A percentile compares a stretch with the other conserved stretches of the same genome.
Evolutionary conservation across 139 green algal genomes (phyloP).

Genomic region (Spirogloea muscicola): DNA sequence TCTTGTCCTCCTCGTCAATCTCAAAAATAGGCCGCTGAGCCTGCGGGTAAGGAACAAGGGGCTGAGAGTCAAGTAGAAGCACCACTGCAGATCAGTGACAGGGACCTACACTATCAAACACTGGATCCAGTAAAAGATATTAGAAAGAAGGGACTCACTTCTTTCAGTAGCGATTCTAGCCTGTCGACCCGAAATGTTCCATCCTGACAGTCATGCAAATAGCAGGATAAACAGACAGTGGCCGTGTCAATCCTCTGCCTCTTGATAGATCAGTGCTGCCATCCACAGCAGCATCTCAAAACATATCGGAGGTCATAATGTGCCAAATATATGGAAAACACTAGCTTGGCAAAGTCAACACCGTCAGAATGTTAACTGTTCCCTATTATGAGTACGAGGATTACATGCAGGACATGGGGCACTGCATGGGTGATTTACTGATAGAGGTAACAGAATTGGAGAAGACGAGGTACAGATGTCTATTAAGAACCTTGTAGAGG

Average conservation of each 20-base stretch:
- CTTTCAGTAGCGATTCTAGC: slow-evolving; percentile 17
- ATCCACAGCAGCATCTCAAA: slow-evolving; percentile 12
- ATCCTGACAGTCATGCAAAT: background rate
- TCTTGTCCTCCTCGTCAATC: background rate
- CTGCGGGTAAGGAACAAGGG: slow-evolving; percentile 4
- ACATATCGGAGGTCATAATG: too few relatives aligned
- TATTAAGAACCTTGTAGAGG: slow-evolving; percentile 35
- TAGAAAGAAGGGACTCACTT: too few relatives aligned
- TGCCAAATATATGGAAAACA: too few relatives aligned
- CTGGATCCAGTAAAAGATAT: too few relatives aligned
- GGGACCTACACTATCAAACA: background rate
- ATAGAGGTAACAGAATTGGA: too few relatives aligned
- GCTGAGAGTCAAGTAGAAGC: background rate
- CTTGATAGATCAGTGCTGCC: background rate
- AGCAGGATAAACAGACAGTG: too few relatives aligned
- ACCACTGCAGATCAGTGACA: background rate
- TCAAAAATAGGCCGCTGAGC: slow-evolving; percentile 20
- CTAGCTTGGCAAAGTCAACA: too few relatives aligned
- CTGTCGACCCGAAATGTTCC: slow-evolving; percentile 28
- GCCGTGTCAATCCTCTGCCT: background rate
- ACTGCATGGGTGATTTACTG: too few relatives aligned
- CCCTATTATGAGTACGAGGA: too few relatives aligned
- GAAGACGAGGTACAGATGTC: background rate
- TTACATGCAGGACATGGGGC: too few relatives aligned
- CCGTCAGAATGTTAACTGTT: too few relatives aligned